Conservation (phyloP, 2,329 filamentous ascomycete species). For the Talaromyces rugulosus region DNA sequence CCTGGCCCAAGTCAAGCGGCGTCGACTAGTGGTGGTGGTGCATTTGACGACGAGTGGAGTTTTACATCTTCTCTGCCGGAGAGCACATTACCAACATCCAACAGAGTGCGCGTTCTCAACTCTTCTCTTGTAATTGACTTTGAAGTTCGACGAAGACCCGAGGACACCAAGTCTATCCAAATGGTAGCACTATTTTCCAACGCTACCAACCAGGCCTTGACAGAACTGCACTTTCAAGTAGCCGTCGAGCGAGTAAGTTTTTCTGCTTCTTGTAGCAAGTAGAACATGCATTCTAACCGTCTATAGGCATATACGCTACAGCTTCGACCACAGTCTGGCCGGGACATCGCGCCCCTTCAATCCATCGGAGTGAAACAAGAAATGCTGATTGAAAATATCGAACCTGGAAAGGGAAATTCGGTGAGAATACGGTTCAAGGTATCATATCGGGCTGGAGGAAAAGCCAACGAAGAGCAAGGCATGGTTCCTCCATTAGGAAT, state of each 20-base stretch:
- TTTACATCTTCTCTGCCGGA: slow-evolving; percentile 83
- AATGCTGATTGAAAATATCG: slow-evolving; percentile 72
- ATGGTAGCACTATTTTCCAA: slow-evolving; percentile 83
- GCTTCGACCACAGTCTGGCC: slow-evolving; percentile 79
- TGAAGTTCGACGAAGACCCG: slow-evolving; percentile 58
- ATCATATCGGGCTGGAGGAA: slow-evolving; percentile 66
- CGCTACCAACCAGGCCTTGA: slow-evolving; percentile 64
- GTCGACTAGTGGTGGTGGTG: slow-evolving; percentile 25
- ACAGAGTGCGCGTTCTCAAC: slow-evolving; percentile 65
- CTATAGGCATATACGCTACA: slow-evolving; percentile 71
- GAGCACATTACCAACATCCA: slow-evolving; percentile 53
- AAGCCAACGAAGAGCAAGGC: slow-evolving; percentile 70
- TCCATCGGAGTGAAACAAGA: slow-evolving; percentile 76
- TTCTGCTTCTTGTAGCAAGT: neutral
- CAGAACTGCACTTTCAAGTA: slow-evolving; percentile 82
- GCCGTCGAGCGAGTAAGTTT: slow-evolving; percentile 80
- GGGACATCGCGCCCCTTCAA: slow-evolving; percentile 66
- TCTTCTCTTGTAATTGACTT: slow-evolving; percentile 70
- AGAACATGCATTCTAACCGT: neutral
- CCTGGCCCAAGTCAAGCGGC: slow-evolving; percentile 18
- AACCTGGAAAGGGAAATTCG: slow-evolving; percentile 66
- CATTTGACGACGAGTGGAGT: slow-evolving; percentile 81
- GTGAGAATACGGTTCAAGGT: slow-evolving; percentile 89
- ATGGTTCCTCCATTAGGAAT: slow-evolving; percentile 77
- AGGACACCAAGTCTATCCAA: slow-evolving; percentile 55